A percentile compares a stretch with the other conserved stretches of the same genome.
Conservation (phyloP, 768 basidiomycete species). For the Lactarius tabidus region DNA sequence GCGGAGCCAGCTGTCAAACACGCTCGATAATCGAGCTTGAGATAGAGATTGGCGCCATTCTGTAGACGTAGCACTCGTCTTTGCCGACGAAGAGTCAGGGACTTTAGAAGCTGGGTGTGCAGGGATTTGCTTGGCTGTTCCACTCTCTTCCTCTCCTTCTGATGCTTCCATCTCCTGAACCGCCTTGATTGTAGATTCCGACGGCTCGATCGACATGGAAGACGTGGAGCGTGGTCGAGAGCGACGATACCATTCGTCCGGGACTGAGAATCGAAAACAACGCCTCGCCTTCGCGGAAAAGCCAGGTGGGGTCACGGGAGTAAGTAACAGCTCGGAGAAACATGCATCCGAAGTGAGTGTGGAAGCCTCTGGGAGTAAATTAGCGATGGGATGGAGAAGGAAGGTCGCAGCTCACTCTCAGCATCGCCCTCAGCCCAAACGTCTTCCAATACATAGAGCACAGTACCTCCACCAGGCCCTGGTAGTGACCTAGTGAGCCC, state of each 20-base stretch:
- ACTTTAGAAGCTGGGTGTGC: constrained; percentile 29
- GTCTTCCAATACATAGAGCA: constrained; percentile 76
- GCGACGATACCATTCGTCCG: constrained; percentile 76
- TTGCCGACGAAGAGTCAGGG: constrained; percentile 14
- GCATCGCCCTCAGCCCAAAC: constrained; percentile 50
- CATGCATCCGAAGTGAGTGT: constrained; percentile 42
- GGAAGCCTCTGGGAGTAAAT: constrained; percentile 37
- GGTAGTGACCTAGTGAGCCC: constrained; percentile 65
- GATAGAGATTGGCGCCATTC: constrained; percentile 55
- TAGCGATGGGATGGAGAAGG: background rate
- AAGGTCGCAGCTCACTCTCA: constrained; percentile 45
- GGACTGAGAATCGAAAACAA: constrained; percentile 61
- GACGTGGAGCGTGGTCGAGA: constrained; percentile 54
- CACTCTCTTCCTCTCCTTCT: constrained; percentile 47
- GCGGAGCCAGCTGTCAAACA: constrained; percentile 65
- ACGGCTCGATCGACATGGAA: constrained; percentile 44
- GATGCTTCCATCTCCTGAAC: constrained; percentile 48
- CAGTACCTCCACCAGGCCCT: constrained; percentile 58
- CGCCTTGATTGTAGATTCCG: constrained; percentile 47
- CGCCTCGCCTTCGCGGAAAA: constrained; percentile 42
- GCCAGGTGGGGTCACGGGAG: constrained; percentile 40
- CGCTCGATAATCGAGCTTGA: constrained; percentile 55
- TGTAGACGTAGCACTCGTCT: constrained; percentile 33
- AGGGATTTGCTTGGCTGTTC: constrained; percentile 56
- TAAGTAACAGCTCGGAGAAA: constrained; percentile 42